Conservation (phyloP, 129 eudicot genomes). For the Pseudognaphalium luteoalbum region DNA sequence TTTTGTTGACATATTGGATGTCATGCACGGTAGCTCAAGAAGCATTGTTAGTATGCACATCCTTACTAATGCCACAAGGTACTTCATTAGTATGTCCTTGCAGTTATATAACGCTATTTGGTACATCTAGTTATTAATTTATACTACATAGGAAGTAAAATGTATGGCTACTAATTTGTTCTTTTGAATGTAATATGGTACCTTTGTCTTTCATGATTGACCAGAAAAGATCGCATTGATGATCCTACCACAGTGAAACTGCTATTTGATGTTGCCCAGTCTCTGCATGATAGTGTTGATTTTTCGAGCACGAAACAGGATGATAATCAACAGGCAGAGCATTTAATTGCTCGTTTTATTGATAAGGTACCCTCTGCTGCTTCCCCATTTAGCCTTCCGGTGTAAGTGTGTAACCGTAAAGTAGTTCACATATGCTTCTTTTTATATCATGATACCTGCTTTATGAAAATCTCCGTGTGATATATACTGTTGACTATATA, state of each 20-base stretch:
- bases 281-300: slow-evolving; percentile 63
- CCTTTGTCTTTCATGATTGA: slow-evolving; percentile 20
- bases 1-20: slow-evolving; percentile 65
- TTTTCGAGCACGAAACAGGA: slow-evolving; percentile 52
- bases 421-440: slow-evolving; percentile 12
- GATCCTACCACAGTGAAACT: slow-evolving; percentile 64
- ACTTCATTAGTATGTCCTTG: not conserved
- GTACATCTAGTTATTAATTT: not conserved
- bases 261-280: slow-evolving; percentile 72
- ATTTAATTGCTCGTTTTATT: slow-evolving; percentile 64
- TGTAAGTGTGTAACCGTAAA: not conserved
- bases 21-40: slow-evolving; percentile 76
- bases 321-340: slow-evolving; percentile 66
- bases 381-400: not conserved
- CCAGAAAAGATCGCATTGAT: slow-evolving; percentile 55
- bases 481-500: slow-evolving; percentile 5
- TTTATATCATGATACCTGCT: slow-evolving; percentile 14
- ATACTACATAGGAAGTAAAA: slow-evolving; percentile 3
- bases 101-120: slow-evolving; percentile 12
- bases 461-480: slow-evolving; percentile 3
- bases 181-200: not conserved
- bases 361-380: slow-evolving; percentile 44
- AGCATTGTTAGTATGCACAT: slow-evolving; percentile 58
- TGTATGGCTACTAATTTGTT: slow-evolving; percentile 4
- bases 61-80: slow-evolving; percentile 80